Conservation (phyloP, 306 rosid species). For the Hippophae tibetana region DNA sequence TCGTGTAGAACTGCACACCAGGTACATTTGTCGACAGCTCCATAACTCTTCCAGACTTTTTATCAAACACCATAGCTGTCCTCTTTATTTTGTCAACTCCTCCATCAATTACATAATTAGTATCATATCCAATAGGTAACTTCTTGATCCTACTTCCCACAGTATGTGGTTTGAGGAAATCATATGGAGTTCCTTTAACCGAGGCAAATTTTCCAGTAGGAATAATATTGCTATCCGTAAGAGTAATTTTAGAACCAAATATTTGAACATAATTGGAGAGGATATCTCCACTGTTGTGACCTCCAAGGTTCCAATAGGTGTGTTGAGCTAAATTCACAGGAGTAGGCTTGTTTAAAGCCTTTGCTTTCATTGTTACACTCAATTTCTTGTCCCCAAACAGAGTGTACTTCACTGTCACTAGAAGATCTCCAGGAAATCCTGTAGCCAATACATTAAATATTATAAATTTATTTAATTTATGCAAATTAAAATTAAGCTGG, state of each 20-base stretch:
- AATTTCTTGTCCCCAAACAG: conserved; percentile 33
- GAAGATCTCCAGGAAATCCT: conserved; percentile 87
- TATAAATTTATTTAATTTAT: not conserved
- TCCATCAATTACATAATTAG: conserved; percentile 60
- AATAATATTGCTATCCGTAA: conserved; percentile 45
- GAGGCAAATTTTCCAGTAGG: conserved; percentile 64
- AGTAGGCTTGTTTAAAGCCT: conserved; percentile 70
- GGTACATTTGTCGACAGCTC: conserved; percentile 57
- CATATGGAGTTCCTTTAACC: conserved; percentile 64
- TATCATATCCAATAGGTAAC: conserved; percentile 57
- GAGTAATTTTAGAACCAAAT: conserved; percentile 57
- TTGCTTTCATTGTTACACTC: conserved; percentile 49
- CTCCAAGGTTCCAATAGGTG: conserved; percentile 77
- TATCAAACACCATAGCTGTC: conserved; percentile 48
- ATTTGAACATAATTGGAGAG: conserved; percentile 48
- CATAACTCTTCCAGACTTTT: conserved; percentile 56
- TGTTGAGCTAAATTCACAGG: conserved; percentile 82
- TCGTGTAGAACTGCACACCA: conserved; percentile 74
- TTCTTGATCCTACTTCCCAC: conserved; percentile 58
- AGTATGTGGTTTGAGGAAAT: conserved; percentile 49
- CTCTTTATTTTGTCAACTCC: conserved; percentile 19
- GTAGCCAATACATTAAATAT: conserved; percentile 7
- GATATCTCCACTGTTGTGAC: conserved; percentile 64
- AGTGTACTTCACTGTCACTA: conserved; percentile 47
- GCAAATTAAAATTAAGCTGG: not conserved